Base-by-base conservation (phyloP, 2,329 filamentous ascomycete genomes). In the Aspergillus pseudoviridinutans region DNA sequence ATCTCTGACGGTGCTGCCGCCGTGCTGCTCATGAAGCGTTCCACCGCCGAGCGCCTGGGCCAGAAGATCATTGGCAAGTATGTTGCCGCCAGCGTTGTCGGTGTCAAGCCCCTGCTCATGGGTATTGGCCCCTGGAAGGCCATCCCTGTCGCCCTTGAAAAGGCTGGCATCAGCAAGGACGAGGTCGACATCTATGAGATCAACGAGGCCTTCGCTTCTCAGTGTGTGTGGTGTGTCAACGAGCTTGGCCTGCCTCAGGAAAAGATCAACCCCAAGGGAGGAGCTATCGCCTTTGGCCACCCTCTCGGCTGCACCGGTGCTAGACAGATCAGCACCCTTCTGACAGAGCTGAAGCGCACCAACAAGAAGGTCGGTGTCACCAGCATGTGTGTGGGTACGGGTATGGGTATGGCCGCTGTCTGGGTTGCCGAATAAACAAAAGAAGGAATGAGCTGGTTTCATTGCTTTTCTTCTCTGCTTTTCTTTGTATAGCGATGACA, bases 151-250 rank as follows among this genome's bases (percentile, higher is more conserved):
- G 92, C 91, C 3, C 87, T 97, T 56, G 84, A 90, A 73, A 92
- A 94, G 75, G 90, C 92, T 0, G 92, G 92, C 59, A 86, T 99
- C 67, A 82, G 81, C 72, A 91, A 88, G 76, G 88, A 96, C 57
- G 93, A 97, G 66, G 91, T 99, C 29, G 94, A 97, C 74, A 93
- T 97, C 71, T 97, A 85, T 71, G 94, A 99, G 84, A 97, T 99
- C 83, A 99, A 99, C 81, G 94, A 99, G 84, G 94, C 94, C 1
- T 99, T 99, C 75, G 94, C 94, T 32, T 90, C 86, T 62, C 93
- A 97, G 83, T 96, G 91, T 76, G 77, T 97, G 64, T 97, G 90
- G 89, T 97, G 92, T 76, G 86, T 90, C 62, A 90, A 94, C 69
- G 87, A 97, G 81, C 84, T 99, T 24, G 88, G 88, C 49, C 78